Percentiles rank a stretch among this genome's conserved stretches.
Conservation (phyloP, 176 grass and related monocot species). For the Zizania latifolia region DNA sequence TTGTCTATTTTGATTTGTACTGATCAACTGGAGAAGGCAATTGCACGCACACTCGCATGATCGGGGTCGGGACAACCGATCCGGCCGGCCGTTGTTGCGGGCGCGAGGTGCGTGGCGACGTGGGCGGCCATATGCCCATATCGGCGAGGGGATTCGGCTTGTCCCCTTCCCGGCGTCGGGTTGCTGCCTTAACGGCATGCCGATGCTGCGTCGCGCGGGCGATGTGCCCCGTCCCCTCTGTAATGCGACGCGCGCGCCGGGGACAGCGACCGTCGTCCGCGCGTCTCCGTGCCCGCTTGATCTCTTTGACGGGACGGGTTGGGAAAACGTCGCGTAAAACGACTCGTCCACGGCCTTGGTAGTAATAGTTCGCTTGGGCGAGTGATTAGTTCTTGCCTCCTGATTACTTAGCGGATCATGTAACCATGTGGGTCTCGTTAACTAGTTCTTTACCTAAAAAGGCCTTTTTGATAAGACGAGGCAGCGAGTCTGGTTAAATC, state of each 20-base stretch:
- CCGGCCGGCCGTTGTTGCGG: neutral
- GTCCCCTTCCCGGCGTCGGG: slow-evolving; percentile 29
- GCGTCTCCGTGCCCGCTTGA: neutral
- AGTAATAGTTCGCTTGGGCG: neutral
- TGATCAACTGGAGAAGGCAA: too few species aligned
- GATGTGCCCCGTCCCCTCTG: neutral
- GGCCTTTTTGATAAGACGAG: neutral
- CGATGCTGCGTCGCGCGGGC: neutral
- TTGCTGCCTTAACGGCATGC: neutral
- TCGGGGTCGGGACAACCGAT: slow-evolving; percentile 10
- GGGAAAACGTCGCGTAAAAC: slow-evolving; percentile 3
- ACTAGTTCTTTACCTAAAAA: too few species aligned
- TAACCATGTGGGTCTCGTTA: neutral
- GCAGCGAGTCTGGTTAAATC: neutral
- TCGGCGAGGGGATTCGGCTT: slow-evolving; percentile 27
- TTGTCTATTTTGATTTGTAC: too few species aligned
- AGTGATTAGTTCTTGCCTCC: neutral
- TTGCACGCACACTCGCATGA: neutral
- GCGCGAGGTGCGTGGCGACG: slow-evolving; percentile 26
- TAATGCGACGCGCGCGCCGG: neutral
- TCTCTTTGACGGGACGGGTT: slow-evolving; percentile 5
- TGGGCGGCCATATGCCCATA: slow-evolving; percentile 33
- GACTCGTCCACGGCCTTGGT: neutral
- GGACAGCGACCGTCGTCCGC: slow-evolving; percentile 18
- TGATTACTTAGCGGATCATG: neutral